phyloP scores from a whole-genome alignment of 2,329 filamentous ascomycete species.

The Monosporascus sp. region DNA sequence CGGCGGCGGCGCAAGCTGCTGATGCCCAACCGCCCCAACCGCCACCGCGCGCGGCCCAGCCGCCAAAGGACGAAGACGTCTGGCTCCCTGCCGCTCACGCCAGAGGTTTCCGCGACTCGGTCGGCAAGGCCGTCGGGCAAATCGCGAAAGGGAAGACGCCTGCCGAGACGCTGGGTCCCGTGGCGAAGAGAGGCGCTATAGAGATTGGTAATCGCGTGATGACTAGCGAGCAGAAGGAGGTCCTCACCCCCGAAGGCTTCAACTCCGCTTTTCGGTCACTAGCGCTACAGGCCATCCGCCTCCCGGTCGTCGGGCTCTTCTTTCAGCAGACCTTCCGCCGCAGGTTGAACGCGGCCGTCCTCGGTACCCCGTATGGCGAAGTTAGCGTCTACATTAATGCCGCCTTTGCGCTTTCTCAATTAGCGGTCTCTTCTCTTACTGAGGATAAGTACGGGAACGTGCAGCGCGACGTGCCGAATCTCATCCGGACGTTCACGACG shows the following conservation, averaged over 20 bases:
- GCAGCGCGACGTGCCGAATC: constrained; percentile 69
- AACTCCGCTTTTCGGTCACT: constrained; percentile 42
- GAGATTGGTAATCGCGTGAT: constrained; percentile 43
- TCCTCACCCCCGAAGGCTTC: constrained; percentile 44
- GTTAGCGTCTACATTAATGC: constrained; percentile 65
- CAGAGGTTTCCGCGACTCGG: constrained; percentile 34
- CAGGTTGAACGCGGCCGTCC: constrained; percentile 59
- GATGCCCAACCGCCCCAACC: constrained; percentile 14
- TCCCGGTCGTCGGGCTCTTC: constrained; percentile 55
- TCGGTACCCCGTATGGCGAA: constrained; percentile 69
- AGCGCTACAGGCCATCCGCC: constrained; percentile 37
- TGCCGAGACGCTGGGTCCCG: constrained; percentile 42
- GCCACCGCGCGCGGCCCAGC: constrained; percentile 31
- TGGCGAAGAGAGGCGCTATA: constrained; percentile 44
- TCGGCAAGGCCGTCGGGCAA: constrained; percentile 41
- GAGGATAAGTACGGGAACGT: constrained; percentile 86
- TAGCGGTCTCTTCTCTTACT: constrained; percentile 66
- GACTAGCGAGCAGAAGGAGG: constrained; percentile 49
- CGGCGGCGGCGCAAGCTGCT: constrained; percentile 21
- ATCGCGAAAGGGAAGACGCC: constrained; percentile 41
- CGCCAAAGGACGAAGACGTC: constrained; percentile 40
- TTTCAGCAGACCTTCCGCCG: constrained; percentile 67
- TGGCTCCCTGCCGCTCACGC: constrained; percentile 34
- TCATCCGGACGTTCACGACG: constrained; percentile 67
- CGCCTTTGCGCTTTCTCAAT: constrained; percentile 59